These are phyloP conservation scores for Rhazya stricta DNA, from an alignment of 257 asterid genomes.

Conservation along the genomic window DNA sequence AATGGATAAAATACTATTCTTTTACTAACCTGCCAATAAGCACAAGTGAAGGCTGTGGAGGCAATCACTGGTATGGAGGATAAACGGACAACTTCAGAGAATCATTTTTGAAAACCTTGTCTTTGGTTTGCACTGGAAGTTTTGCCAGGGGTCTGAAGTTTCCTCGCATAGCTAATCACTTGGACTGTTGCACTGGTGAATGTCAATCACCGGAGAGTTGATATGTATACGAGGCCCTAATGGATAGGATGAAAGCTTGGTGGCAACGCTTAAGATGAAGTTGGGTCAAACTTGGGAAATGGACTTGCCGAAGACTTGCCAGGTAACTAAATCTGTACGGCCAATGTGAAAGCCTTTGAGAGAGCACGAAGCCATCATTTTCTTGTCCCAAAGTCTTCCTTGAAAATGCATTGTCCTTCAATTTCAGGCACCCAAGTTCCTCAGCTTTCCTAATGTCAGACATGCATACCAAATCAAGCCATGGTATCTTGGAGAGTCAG, in stretches of 20 bases:
- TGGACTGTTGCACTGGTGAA: constrained; percentile 13
- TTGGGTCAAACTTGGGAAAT: constrained; percentile 29
- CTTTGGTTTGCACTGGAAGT: neutral
- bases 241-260: constrained; percentile 30
- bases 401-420: constrained; percentile 40
- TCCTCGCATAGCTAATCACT: constrained; percentile 25
- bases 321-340: constrained; percentile 13
- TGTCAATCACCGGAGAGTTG: constrained; percentile 25
- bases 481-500: constrained; percentile 25
- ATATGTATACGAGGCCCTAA: constrained; percentile 19
- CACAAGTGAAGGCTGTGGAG: neutral
- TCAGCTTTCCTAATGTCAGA: constrained; percentile 28
- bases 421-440: constrained; percentile 34
- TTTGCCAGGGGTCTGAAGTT: neutral
- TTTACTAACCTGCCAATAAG: neutral
- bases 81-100: constrained; percentile 28
- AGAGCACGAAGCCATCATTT: constrained; percentile 21
- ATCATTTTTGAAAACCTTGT: neutral
- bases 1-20: neutral
- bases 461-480: constrained; percentile 33
- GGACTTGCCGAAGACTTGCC: constrained; percentile 28
- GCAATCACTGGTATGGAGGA: constrained; percentile 20
- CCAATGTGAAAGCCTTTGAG: constrained; percentile 27
- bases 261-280: constrained; percentile 33
- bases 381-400: constrained; percentile 27